These are phyloP conservation scores for Lolium multiflorum DNA, from an alignment of 176 grass and related monocot species.

Conservation along the genomic window DNA sequence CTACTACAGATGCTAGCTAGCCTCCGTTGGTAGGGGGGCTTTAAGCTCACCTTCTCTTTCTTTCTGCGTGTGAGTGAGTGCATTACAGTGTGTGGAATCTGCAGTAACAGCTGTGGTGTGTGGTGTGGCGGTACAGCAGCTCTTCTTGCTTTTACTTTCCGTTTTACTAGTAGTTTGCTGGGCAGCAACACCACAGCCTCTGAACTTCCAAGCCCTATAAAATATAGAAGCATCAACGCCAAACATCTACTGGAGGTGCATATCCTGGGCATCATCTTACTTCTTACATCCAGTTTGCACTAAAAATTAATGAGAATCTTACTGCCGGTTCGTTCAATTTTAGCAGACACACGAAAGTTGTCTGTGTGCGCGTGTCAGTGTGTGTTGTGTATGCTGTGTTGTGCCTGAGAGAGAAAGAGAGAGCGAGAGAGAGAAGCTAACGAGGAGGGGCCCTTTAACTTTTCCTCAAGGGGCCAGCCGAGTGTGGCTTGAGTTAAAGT, in stretches of 20 bases:
- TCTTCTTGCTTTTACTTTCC: slow-evolving; percentile 57
- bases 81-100: slow-evolving; percentile 62
- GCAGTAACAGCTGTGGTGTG: slow-evolving; percentile 61
- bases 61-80: slow-evolving; percentile 51
- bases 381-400: not conserved
- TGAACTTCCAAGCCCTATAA: slow-evolving; percentile 27
- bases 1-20: not conserved
- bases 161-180: slow-evolving; percentile 43
- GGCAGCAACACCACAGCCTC: not conserved
- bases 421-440: slow-evolving; percentile 23
- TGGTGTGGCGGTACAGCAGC: slow-evolving; percentile 42
- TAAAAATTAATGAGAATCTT: not conserved
- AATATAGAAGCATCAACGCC: slow-evolving; percentile 33
- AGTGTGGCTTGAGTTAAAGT: slow-evolving; percentile 85
- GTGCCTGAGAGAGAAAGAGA: slow-evolving; percentile 40
- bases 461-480: slow-evolving; percentile 58
- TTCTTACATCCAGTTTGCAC: not conserved
- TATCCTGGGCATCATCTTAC: slow-evolving; percentile 45
- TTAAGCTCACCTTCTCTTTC: slow-evolving; percentile 28
- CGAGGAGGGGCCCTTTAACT: slow-evolving; percentile 64
- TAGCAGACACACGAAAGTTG: slow-evolving; percentile 46
- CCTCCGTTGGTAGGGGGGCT: slow-evolving; percentile 14
- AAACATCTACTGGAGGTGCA: slow-evolving; percentile 37
- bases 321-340: slow-evolving; percentile 29
- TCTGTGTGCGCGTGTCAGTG: not conserved